Conservation (phyloP, 768 basidiomycete species). For the Suillus ampliporus region DNA sequence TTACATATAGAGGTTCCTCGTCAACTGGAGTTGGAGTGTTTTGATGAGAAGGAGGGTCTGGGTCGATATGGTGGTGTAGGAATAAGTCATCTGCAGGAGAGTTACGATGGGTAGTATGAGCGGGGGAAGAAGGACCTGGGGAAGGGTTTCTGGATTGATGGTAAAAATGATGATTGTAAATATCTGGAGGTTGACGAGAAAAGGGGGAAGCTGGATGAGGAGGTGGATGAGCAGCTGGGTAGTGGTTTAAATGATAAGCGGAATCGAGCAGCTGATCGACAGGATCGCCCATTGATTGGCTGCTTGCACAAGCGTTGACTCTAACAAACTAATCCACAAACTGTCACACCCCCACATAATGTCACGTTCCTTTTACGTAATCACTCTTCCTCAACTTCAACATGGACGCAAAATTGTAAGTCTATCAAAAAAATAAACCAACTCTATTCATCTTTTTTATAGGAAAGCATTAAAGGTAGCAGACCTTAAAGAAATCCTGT, state of each 20-base stretch:
- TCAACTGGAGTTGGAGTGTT: slow-evolving; percentile 54
- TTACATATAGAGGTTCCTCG: slow-evolving; percentile 98
- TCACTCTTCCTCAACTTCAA: slow-evolving; percentile 13
- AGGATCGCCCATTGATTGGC: slow-evolving; percentile 61
- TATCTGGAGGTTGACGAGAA: slow-evolving; percentile 26
- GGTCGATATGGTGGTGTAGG: slow-evolving; percentile 32
- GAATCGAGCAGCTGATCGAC: slow-evolving; percentile 68
- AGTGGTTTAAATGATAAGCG: slow-evolving; percentile 52
- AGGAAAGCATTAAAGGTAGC: slow-evolving; percentile 73
- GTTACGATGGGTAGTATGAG: slow-evolving; percentile 32
- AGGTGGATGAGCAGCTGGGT: slow-evolving; percentile 15
- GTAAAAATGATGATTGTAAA: slow-evolving; percentile 30
- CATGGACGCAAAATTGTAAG: slow-evolving; percentile 50
- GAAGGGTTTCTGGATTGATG: slow-evolving; percentile 34
- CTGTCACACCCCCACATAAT: slow-evolving; percentile 18
- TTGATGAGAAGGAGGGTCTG: slow-evolving; percentile 14
- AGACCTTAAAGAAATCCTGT: slow-evolving; percentile 69
- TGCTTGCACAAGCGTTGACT: slow-evolving; percentile 36
- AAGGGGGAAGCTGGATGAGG: slow-evolving; percentile 28
- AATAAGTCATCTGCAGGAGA: slow-evolving; percentile 38
- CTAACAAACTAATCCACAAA: slow-evolving; percentile 27
- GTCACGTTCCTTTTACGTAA: slow-evolving; percentile 27
- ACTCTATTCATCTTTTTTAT: slow-evolving; percentile 8
- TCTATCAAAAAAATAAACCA: slow-evolving; percentile 13
- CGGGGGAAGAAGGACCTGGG: slow-evolving; percentile 35